These are phyloP conservation scores for Xerocomellus intermedius DNA, from an alignment of 768 basidiomycete genomes.

Conservation along the genomic window DNA sequence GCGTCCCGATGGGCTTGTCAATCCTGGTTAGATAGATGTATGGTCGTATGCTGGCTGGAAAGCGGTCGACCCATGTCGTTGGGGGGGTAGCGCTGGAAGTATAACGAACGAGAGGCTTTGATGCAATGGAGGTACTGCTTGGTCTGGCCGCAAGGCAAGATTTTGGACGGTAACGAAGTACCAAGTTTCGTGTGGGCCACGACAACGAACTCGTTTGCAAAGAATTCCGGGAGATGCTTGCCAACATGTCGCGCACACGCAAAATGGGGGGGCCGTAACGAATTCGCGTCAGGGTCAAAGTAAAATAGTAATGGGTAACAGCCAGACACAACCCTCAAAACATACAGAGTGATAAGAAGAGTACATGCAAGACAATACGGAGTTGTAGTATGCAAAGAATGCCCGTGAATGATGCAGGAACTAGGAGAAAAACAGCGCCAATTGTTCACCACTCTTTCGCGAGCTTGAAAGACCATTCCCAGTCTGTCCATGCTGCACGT, in stretches of 20 bases:
- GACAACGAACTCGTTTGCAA: neutral
- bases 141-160: neutral
- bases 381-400: slow-evolving; percentile 29
- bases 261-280: neutral
- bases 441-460: slow-evolving; percentile 80
- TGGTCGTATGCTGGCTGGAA: slow-evolving; percentile 61
- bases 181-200: neutral
- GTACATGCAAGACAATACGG: slow-evolving; percentile 29
- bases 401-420: slow-evolving; percentile 26
- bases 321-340: slow-evolving; percentile 8
- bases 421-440: slow-evolving; percentile 8
- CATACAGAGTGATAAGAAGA: slow-evolving; percentile 19
- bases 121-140: neutral
- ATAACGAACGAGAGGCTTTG: slow-evolving; percentile 12
- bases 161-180: neutral
- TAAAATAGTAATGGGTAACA: slow-evolving; percentile 6
- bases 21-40: slow-evolving; percentile 86
- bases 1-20: slow-evolving; percentile 95
- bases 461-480: slow-evolving; percentile 83
- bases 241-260: slow-evolving; percentile 11
- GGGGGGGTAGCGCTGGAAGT: slow-evolving; percentile 19
- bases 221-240: neutral
- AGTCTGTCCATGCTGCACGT: slow-evolving; percentile 22
- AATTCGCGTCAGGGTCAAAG: neutral
- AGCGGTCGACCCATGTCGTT: slow-evolving; percentile 63